Conservation (phyloP, 1,139 yeast genomes). For the Petasospora rhodanensis region DNA sequence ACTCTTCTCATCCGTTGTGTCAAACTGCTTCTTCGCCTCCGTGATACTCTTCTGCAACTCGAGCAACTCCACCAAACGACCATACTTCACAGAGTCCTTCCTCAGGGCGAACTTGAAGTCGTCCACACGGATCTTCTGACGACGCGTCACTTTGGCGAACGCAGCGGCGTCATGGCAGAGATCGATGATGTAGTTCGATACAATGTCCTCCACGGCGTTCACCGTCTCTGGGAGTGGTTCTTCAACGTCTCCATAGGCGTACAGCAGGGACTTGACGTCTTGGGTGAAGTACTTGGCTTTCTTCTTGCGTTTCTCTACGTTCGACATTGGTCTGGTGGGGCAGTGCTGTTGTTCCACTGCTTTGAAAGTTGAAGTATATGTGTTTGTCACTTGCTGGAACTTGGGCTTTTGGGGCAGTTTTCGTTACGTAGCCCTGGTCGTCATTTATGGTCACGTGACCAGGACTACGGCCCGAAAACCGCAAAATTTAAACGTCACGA, state of each 20-base stretch:
- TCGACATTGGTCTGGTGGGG: conserved; percentile 10
- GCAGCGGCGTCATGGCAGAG: conserved; percentile 58
- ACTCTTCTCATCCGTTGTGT: conserved; percentile 53
- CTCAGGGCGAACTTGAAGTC: conserved; percentile 85
- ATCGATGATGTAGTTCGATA: conserved; percentile 71
- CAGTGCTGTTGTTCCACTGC: too few relatives aligned
- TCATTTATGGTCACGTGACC: too few relatives aligned
- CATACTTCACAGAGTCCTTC: conserved; percentile 77
- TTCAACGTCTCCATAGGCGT: conserved; percentile 83
- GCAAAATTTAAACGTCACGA: background rate
- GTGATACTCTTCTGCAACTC: conserved; percentile 70
- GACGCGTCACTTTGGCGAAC: conserved; percentile 47
- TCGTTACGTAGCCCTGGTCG: too few relatives aligned
- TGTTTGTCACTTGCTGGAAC: too few relatives aligned
- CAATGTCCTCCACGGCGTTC: conserved; percentile 76
- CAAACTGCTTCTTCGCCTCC: conserved; percentile 79
- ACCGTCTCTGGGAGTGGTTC: conserved; percentile 76
- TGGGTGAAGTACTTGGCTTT: conserved; percentile 48
- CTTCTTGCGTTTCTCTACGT: conserved; percentile 27
- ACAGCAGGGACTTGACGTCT: conserved; percentile 70
- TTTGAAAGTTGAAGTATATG: too few relatives aligned
- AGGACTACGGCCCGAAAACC: background rate
- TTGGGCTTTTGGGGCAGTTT: too few relatives aligned
- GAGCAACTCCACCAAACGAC: conserved; percentile 77
- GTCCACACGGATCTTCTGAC: conserved; percentile 76